Evolutionary conservation across 768 basidiomycete genomes (phyloP).

Genomic region (Cantharellus anzutake): DNA sequence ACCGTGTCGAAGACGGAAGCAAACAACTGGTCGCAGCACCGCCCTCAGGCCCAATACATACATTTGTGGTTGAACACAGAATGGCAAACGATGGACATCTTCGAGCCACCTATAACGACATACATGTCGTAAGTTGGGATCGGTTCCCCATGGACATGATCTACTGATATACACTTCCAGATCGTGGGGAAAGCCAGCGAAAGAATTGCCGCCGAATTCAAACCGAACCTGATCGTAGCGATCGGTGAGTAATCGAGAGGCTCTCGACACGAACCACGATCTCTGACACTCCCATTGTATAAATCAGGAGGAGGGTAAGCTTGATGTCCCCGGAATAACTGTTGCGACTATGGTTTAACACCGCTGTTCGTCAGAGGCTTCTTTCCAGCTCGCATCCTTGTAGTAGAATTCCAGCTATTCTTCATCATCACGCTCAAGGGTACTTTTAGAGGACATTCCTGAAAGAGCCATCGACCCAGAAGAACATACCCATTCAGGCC

Average conservation of each 20-base stretch:
- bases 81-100: constrained; percentile 26
- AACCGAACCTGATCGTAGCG: constrained; percentile 71
- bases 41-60: no score
- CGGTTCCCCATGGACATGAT: not conserved
- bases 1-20: not conserved
- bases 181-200: constrained; percentile 49
- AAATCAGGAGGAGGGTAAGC: not conserved
- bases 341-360: not conserved
- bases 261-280: not conserved
- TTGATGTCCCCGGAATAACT: not conserved
- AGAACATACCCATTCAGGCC: constrained; percentile 82
- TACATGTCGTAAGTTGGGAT: constrained; percentile 33
- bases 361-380: constrained; percentile 43
- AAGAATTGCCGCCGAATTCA: constrained; percentile 57
- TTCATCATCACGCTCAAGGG: not conserved
- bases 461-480: constrained; percentile 45
- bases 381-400: constrained; percentile 83
- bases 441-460: constrained; percentile 61
- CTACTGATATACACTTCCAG: constrained; percentile 13
- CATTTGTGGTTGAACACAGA: no score
- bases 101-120: constrained; percentile 75
- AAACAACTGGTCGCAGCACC: not conserved
- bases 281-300: not conserved
- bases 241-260: constrained; percentile 32
- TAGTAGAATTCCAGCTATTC: constrained; percentile 6